phyloP scores from a whole-genome alignment of 768 basidiomycete species.

The Podaxis mareebaensis region DNA sequence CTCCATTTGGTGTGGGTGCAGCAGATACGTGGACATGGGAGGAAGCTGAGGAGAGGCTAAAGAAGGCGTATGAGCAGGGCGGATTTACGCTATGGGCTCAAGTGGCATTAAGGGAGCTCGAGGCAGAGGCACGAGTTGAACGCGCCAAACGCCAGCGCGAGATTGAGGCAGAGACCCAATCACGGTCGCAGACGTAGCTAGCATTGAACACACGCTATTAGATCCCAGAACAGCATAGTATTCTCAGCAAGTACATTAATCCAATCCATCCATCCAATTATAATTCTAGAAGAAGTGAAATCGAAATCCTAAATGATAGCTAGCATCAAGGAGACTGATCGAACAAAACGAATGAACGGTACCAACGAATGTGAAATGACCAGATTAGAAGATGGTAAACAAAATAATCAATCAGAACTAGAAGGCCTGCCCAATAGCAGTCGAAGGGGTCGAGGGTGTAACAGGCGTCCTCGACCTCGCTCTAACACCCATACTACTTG shows the following conservation, averaged over 20 bases:
- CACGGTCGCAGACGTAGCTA: neutral
- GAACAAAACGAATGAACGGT: neutral
- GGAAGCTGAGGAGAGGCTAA: conserved; percentile 54
- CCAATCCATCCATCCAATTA: conserved; percentile 11
- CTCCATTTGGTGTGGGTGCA: conserved; percentile 23
- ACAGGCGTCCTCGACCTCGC: conserved; percentile 6
- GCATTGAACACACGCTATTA: too few relatives aligned
- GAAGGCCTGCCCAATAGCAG: conserved; percentile 9
- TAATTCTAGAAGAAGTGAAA: neutral
- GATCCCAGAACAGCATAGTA: too few relatives aligned
- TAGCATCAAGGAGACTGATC: neutral
- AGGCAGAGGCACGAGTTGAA: conserved; percentile 56
- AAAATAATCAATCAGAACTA: conserved; percentile 3
- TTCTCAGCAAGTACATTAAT: neutral
- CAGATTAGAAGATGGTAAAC: neutral
- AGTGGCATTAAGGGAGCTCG: conserved; percentile 53
- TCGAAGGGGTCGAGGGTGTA: neutral
- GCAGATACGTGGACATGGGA: conserved; percentile 50
- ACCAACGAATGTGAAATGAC: neutral
- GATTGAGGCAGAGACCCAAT: neutral
- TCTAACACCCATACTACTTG: neutral
- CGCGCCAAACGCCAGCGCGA: conserved; percentile 36
- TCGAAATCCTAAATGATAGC: neutral
- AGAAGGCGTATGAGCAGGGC: conserved; percentile 56
- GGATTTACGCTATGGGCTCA: conserved; percentile 59